Percentiles rank a stretch among this genome's conserved stretches.
These are phyloP conservation scores for Phytophthora sansomeana DNA, from an alignment of 352 stramenopile species.

Conservation along the genomic window DNA sequence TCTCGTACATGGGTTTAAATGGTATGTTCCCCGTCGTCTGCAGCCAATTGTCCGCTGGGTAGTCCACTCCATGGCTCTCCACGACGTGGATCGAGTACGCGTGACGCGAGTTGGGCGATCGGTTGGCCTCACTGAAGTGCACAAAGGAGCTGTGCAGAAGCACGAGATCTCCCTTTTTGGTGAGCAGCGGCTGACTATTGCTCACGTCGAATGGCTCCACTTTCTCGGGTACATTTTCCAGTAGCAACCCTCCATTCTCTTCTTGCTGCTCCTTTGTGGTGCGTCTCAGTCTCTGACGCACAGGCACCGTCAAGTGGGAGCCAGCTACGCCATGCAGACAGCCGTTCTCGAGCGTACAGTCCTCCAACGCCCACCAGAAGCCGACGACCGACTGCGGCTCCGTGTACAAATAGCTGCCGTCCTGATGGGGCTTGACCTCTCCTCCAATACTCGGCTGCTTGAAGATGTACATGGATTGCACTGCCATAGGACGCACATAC, in stretches of 20 bases:
- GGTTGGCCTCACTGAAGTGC: slow-evolving; percentile 96
- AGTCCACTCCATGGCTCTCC: slow-evolving; percentile 89
- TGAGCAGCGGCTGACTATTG: slow-evolving; percentile 71
- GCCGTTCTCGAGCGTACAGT: slow-evolving; percentile 95
- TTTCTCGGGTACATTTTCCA: slow-evolving; percentile 67
- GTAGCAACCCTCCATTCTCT: slow-evolving; percentile 48
- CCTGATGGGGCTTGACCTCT: slow-evolving; percentile 96
- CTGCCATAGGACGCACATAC: slow-evolving; percentile 90
- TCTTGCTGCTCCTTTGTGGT: slow-evolving; percentile 60
- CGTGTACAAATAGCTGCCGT: slow-evolving; percentile 97
- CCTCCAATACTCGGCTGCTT: slow-evolving; percentile 95
- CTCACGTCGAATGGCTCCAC: slow-evolving; percentile 67
- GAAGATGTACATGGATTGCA: slow-evolving; percentile 98
- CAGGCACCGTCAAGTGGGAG: slow-evolving; percentile 85
- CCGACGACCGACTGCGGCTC: slow-evolving; percentile 95
- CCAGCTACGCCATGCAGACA: slow-evolving; percentile 94
- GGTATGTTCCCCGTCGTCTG: slow-evolving; percentile 85
- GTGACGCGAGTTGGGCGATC: slow-evolving; percentile 87
- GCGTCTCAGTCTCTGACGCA: slow-evolving; percentile 89
- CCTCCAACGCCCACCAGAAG: slow-evolving; percentile 96
- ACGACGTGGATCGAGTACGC: slow-evolving; percentile 97
- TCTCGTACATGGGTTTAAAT: slow-evolving; percentile 74
- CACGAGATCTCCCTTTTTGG: slow-evolving; percentile 94
- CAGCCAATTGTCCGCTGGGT: slow-evolving; percentile 94
- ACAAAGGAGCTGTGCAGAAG: slow-evolving; percentile 94